A percentile compares a stretch with the other conserved stretches of the same genome.
phyloP scores from a whole-genome alignment of 2,329 filamentous ascomycete species.

The Pseudogymnoascus sp. region DNA sequence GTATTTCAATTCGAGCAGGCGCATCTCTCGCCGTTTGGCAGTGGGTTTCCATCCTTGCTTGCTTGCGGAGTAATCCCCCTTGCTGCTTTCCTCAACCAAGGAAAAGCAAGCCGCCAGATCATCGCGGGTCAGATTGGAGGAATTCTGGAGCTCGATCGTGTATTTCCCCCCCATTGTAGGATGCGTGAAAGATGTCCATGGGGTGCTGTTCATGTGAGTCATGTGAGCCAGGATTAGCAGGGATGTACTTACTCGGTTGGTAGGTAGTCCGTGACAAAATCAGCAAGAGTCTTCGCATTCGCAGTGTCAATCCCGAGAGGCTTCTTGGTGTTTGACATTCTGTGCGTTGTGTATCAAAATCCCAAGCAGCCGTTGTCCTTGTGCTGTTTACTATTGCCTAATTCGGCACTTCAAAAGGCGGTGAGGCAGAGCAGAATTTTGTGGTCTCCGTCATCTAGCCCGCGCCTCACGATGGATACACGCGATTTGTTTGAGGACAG shows the following conservation, averaged over 20 bases:
- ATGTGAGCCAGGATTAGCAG: background rate
- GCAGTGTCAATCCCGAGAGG: slow-evolving; percentile 35
- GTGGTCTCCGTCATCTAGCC: background rate
- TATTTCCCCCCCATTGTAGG: slow-evolving; percentile 36
- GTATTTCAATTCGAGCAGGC: slow-evolving; percentile 57
- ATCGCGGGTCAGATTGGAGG: slow-evolving; percentile 31
- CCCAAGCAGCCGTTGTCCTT: background rate
- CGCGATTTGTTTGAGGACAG: background rate
- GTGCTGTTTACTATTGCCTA: background rate
- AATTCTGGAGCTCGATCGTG: slow-evolving; percentile 35
- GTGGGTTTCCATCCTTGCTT: slow-evolving; percentile 52
- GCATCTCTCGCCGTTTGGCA: slow-evolving; percentile 60
- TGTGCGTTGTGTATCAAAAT: background rate
- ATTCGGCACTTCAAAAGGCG: background rate
- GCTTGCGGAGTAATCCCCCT: slow-evolving; percentile 54
- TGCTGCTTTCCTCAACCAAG: slow-evolving; percentile 53
- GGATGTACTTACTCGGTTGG: slow-evolving; percentile 34
- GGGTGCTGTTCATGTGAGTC: slow-evolving; percentile 7
- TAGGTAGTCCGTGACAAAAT: slow-evolving; percentile 42
- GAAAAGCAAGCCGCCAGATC: slow-evolving; percentile 46
- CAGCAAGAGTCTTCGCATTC: slow-evolving; percentile 38
- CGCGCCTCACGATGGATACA: background rate
- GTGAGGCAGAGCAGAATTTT: background rate
- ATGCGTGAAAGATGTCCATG: slow-evolving; percentile 39
- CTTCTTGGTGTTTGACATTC: background rate